phyloP scores from a whole-genome alignment of 345 rosid genomes.

The Eucalyptus marginata region DNA sequence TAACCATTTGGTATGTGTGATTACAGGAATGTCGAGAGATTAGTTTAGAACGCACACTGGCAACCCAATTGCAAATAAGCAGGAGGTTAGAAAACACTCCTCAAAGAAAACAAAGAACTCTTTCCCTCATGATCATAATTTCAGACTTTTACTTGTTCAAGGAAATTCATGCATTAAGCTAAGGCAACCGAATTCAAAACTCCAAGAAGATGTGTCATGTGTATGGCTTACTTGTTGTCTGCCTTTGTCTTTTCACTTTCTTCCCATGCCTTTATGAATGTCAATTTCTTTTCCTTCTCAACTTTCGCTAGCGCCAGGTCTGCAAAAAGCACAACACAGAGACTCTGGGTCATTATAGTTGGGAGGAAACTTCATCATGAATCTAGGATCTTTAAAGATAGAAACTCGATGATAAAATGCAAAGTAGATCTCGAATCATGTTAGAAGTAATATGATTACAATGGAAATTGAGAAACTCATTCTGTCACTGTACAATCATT shows the following conservation, averaged over 20 bases:
- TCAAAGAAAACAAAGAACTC: neutral
- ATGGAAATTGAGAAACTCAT: neutral
- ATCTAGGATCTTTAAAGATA: neutral
- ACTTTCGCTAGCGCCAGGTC: constrained; percentile 77
- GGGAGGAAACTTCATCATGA: neutral
- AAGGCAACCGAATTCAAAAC: neutral
- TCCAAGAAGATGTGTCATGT: neutral
- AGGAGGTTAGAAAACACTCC: neutral
- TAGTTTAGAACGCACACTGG: neutral
- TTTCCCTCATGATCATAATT: neutral
- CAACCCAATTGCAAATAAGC: neutral
- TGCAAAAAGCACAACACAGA: constrained; percentile 3
- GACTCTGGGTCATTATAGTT: neutral
- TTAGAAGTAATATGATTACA: neutral
- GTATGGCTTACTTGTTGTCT: constrained; percentile 60
- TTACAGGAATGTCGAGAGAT: neutral
- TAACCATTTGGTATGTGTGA: neutral
- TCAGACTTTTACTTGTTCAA: neutral
- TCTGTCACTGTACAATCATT: neutral
- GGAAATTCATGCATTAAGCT: neutral
- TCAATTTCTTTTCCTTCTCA: constrained; percentile 51
- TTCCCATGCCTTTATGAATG: constrained; percentile 90
- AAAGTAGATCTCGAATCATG: neutral
- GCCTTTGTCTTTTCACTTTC: constrained; percentile 79
- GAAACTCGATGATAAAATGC: neutral